Evolutionary conservation across 2,329 filamentous ascomycete species (phyloP).

Genomic region (Aaosphaeria pasadenensis): DNA sequence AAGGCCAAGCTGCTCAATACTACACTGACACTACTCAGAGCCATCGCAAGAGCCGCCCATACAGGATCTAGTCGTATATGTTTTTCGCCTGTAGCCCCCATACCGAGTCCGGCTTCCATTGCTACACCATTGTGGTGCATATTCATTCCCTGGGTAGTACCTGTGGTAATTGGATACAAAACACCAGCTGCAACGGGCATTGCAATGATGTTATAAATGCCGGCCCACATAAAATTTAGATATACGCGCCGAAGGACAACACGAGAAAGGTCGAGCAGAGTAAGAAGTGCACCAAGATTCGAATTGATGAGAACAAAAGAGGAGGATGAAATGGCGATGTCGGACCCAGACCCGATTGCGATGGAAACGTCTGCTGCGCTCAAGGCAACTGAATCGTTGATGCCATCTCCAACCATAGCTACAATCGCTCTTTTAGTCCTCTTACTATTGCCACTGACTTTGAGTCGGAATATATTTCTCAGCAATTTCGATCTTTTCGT

Average conservation of each 20-base stretch:
- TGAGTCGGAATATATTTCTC: conserved; percentile 12
- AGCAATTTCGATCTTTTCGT: conserved; percentile 14
- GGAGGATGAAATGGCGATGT: conserved; percentile 78
- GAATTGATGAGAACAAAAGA: conserved; percentile 78
- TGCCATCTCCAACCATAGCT: conserved; percentile 86
- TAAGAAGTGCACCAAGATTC: conserved; percentile 66
- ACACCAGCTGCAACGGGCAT: conserved; percentile 80
- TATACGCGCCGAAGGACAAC: conserved; percentile 75
- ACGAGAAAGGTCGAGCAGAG: conserved; percentile 67
- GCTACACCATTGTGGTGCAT: conserved; percentile 29
- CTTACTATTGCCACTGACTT: conserved; percentile 3
- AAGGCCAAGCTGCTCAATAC: conserved; percentile 77
- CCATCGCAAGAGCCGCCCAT: conserved; percentile 92
- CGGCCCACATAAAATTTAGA: conserved; percentile 83
- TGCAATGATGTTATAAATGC: conserved; percentile 75
- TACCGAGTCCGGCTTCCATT: conserved; percentile 33
- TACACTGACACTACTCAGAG: conserved; percentile 85
- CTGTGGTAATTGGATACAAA: conserved; percentile 60
- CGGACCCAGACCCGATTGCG: conserved; percentile 74
- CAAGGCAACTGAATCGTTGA: conserved; percentile 85
- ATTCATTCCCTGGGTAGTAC: conserved; percentile 47
- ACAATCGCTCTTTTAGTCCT: conserved; percentile 54
- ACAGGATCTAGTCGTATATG: conserved; percentile 70
- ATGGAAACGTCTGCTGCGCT: conserved; percentile 80
- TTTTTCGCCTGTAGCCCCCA: conserved; percentile 38